Evolutionary conservation across 768 basidiomycete genomes (phyloP).

Genomic region (Tulasnella sp.): DNA sequence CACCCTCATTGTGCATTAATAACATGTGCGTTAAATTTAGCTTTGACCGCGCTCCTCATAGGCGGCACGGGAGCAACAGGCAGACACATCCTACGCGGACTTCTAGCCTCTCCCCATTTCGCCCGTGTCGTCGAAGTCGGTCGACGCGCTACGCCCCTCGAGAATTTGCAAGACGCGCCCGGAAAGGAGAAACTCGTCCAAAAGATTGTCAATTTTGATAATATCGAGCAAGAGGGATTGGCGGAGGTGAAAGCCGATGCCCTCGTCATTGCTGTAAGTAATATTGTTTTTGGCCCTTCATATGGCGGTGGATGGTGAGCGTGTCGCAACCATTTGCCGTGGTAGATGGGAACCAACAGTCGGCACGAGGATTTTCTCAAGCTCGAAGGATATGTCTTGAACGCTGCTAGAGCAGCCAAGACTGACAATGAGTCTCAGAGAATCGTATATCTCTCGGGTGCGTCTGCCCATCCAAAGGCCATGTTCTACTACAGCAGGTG

Average conservation of each 20-base stretch:
- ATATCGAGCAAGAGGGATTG: conserved; percentile 39
- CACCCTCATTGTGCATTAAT: no score
- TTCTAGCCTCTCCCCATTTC: conserved; percentile 46
- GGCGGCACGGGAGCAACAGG: conserved; percentile 68
- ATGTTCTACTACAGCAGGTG: conserved; percentile 43
- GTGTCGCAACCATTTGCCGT: conserved; percentile 26
- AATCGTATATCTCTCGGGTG: conserved; percentile 48
- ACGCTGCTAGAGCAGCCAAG: conserved; percentile 55
- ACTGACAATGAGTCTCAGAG: conserved; percentile 38
- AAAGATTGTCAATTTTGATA: conserved; percentile 57
- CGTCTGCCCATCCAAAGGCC: conserved; percentile 38
- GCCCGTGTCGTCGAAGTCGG: conserved; percentile 58
- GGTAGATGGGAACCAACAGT: conserved; percentile 52
- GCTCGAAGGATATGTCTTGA: conserved; percentile 66
- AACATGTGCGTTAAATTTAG: no score
- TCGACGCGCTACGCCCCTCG: conserved; percentile 41
- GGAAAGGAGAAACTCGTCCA: conserved; percentile 53
- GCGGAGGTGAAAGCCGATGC: conserved; percentile 55
- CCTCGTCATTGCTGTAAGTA: conserved; percentile 47
- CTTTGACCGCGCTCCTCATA: no score
- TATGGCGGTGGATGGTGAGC: background rate
- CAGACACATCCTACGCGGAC: conserved; percentile 43
- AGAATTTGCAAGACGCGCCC: conserved; percentile 26
- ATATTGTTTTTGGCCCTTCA: conserved; percentile 26
- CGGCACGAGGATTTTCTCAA: conserved; percentile 47